Evolutionary conservation across 2,329 filamentous ascomycete species (phyloP).

Genomic region (Endothia cerciana): DNA sequence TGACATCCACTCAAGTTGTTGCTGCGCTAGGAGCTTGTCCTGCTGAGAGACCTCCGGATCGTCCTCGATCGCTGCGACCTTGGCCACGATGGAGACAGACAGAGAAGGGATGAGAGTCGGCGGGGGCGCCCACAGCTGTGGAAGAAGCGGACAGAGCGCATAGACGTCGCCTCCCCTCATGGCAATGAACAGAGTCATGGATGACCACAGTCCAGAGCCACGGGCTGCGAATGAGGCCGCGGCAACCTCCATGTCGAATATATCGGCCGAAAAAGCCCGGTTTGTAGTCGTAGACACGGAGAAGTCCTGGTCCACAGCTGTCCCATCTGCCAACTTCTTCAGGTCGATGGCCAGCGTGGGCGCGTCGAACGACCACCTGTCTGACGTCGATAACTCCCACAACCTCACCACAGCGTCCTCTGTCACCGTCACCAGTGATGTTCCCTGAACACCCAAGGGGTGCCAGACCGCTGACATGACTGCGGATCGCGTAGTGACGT

Average conservation of each 20-base stretch:
- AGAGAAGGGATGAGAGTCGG: slow-evolving; percentile 79
- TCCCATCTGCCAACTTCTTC: slow-evolving; percentile 85
- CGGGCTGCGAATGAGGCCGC: slow-evolving; percentile 77
- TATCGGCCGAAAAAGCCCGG: slow-evolving; percentile 85
- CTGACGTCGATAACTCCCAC: slow-evolving; percentile 85
- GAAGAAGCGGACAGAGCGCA: slow-evolving; percentile 86
- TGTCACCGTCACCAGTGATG: slow-evolving; percentile 85
- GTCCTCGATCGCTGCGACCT: slow-evolving; percentile 65
- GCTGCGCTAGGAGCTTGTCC: slow-evolving; percentile 62
- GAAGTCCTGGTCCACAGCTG: slow-evolving; percentile 81
- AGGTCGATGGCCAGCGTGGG: slow-evolving; percentile 85
- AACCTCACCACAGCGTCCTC: slow-evolving; percentile 84
- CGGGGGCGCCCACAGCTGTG: slow-evolving; percentile 81
- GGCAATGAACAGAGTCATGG: slow-evolving; percentile 97
- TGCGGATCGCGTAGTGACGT: slow-evolving; percentile 83
- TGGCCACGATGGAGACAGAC: slow-evolving; percentile 80
- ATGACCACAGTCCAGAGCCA: slow-evolving; percentile 81
- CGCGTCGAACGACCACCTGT: slow-evolving; percentile 85
- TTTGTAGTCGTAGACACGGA: slow-evolving; percentile 74
- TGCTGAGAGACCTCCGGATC: slow-evolving; percentile 57
- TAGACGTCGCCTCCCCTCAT: slow-evolving; percentile 95
- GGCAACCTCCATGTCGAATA: slow-evolving; percentile 91
- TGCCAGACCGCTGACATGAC: slow-evolving; percentile 89
- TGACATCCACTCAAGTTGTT: slow-evolving; percentile 70
- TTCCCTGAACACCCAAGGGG: slow-evolving; percentile 80